Evolutionary conservation across 495 filamentous ascomycete species (phyloP).

Genomic region (Mytilinidion resinicola): DNA sequence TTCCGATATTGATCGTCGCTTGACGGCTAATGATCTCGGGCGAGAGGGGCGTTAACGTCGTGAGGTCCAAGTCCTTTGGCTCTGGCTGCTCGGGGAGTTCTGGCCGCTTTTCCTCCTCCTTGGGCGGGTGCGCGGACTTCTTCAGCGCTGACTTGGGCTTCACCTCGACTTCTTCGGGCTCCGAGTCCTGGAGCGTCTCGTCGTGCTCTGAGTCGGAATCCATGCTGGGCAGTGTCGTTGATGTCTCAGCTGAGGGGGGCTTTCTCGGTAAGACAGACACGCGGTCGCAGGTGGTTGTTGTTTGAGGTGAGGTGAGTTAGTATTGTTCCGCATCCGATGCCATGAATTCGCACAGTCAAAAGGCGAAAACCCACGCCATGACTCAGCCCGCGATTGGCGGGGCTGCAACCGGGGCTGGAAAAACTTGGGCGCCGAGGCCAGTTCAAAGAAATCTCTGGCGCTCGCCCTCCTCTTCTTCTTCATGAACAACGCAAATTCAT

Average conservation of each 20-base stretch:
- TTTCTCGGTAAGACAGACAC: background rate
- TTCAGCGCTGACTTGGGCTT: conserved; percentile 64
- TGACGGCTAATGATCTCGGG: conserved; percentile 96
- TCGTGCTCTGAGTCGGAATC: conserved; percentile 33
- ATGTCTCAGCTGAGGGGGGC: background rate
- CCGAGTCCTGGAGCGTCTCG: conserved; percentile 28
- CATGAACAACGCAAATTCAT: conserved; percentile 32
- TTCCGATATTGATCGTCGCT: conserved; percentile 98
- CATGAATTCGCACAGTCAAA: background rate
- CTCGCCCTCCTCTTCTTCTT: conserved; percentile 37
- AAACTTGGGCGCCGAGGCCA: conserved; percentile 10
- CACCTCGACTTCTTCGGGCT: conserved; percentile 32
- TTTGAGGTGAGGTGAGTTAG: background rate
- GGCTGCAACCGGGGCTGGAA: conserved; percentile 11
- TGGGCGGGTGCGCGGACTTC: conserved; percentile 46
- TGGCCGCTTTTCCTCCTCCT: conserved; percentile 59
- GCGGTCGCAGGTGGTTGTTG: background rate
- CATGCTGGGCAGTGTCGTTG: conserved; percentile 19
- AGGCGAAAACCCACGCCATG: background rate
- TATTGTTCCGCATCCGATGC: too few relatives aligned
- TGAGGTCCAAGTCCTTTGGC: conserved; percentile 74
- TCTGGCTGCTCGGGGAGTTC: conserved; percentile 69
- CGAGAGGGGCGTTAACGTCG: conserved; percentile 70
- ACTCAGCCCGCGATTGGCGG: conserved; percentile 8
- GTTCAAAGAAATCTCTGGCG: conserved; percentile 12